A percentile compares a stretch with the other conserved stretches of the same genome.
Evolutionary conservation across 257 asterid genomes (phyloP).

Genomic region (Solanum paucissectum): DNA sequence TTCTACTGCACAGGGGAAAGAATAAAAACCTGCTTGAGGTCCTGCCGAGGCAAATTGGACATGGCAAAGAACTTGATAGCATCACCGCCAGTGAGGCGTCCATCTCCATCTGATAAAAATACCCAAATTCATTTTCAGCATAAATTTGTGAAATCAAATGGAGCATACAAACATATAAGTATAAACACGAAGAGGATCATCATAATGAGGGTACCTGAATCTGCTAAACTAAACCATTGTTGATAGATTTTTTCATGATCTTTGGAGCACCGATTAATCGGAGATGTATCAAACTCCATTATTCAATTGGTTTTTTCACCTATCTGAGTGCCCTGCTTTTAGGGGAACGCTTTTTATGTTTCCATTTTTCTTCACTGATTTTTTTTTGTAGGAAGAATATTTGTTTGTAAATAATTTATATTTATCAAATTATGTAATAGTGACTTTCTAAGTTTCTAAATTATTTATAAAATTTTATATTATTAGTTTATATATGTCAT

Average conservation of each 20-base stretch:
- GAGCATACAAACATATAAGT: neutral
- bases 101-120: conserved; percentile 66
- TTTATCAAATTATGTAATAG: neutral
- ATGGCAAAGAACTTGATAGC: conserved; percentile 81
- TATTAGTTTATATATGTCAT: neutral
- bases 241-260: conserved; percentile 79
- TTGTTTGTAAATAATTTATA: neutral
- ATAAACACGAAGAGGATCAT: neutral
- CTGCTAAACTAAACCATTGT: conserved; percentile 67
- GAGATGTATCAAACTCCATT: conserved; percentile 85
- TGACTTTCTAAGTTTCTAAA: neutral
- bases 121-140: neutral
- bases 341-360: neutral
- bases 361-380: neutral
- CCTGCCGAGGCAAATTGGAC: conserved; percentile 82
- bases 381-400: neutral
- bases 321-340: neutral
- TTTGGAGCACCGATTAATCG: conserved; percentile 73
- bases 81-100: conserved; percentile 75
- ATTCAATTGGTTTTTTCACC: neutral
- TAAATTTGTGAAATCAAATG: neutral
- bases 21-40: conserved; percentile 65
- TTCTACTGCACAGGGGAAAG: neutral
- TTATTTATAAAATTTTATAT: neutral
- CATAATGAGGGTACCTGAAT: conserved; percentile 47